Evolutionary conservation across 768 basidiomycete species (phyloP).

Genomic region (Lactarius deliciosus): DNA sequence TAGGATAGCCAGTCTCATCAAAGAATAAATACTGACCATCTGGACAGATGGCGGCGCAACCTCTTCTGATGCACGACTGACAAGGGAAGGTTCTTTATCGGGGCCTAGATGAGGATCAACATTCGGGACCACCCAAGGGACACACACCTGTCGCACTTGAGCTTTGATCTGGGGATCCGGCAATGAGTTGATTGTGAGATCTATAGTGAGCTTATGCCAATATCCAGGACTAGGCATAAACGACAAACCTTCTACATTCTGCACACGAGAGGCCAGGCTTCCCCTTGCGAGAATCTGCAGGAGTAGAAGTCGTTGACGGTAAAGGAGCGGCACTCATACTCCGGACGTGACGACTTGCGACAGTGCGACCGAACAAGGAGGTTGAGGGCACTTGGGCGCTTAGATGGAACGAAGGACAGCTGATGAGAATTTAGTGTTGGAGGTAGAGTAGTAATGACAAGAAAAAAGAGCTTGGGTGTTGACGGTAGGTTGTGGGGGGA

Average conservation of each 20-base stretch:
- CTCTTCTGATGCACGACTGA: conserved; percentile 54
- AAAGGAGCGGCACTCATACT: conserved; percentile 20
- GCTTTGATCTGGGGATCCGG: conserved; percentile 44
- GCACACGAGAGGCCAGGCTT: conserved; percentile 50
- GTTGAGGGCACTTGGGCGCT: not conserved
- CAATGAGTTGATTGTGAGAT: not conserved
- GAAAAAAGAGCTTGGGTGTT: not conserved
- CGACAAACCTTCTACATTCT: conserved; percentile 49
- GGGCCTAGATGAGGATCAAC: not conserved
- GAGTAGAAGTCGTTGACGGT: conserved; percentile 8
- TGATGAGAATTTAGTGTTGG: not conserved
- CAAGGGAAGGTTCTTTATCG: conserved; percentile 50
- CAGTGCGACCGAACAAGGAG: not conserved
- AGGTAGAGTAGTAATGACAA: not conserved
- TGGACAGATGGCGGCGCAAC: conserved; percentile 53
- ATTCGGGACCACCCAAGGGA: conserved; percentile 18
- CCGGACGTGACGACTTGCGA: not conserved
- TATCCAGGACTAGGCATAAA: not conserved
- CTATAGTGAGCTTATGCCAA: not conserved
- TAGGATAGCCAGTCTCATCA: not conserved
- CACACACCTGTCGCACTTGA: conserved; percentile 50
- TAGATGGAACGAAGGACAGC: not conserved
- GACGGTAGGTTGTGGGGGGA: not conserved
- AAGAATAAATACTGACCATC: conserved; percentile 39
- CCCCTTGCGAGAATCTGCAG: conserved; percentile 23